These are phyloP conservation scores for Spathaspora sp. DNA, from an alignment of 805 yeast species.

Conservation along the genomic window DNA sequence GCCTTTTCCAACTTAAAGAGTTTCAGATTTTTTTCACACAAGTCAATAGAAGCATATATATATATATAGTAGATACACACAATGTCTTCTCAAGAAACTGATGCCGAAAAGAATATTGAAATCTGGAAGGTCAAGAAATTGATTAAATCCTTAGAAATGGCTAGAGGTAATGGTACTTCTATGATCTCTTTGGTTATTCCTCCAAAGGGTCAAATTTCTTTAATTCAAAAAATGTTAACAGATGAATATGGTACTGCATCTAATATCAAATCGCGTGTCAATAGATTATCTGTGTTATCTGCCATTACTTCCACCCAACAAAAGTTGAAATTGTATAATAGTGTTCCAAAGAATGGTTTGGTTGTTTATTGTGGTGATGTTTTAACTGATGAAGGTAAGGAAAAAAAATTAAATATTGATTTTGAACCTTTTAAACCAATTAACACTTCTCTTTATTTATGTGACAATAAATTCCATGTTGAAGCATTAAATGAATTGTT, in stretches of 20 bases:
- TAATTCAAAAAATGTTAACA: conserved; percentile 84
- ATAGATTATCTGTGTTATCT: conserved; percentile 88
- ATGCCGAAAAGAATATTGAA: conserved; percentile 94
- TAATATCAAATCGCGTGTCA: conserved; percentile 95
- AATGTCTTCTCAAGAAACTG: conserved; percentile 43
- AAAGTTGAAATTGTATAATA: conserved; percentile 82
- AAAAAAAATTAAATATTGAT: conserved; percentile 92
- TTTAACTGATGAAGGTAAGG: conserved; percentile 94
- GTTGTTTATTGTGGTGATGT: conserved; percentile 99
- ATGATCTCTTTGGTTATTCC: conserved; percentile 97
- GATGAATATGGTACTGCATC: conserved; percentile 99
- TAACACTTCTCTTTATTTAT: conserved; percentile 88
- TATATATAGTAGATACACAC: neutral
- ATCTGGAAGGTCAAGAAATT: conserved; percentile 98
- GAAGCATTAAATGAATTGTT: conserved; percentile 92
- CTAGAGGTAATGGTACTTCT: conserved; percentile 98
- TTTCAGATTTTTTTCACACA: neutral
- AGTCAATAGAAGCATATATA: neutral
- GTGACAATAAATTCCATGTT: conserved; percentile 98
- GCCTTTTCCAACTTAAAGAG: neutral
- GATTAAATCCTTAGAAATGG: conserved; percentile 79
- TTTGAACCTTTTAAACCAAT: conserved; percentile 99
- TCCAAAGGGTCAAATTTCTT: conserved; percentile 90
- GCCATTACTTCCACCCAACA: conserved; percentile 99
- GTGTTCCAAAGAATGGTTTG: conserved; percentile 91